Percentiles rank a stretch among this genome's conserved stretches.
These are phyloP conservation scores for Phytomonas francai DNA, from an alignment of 208 protist species.

Conservation along the genomic window DNA sequence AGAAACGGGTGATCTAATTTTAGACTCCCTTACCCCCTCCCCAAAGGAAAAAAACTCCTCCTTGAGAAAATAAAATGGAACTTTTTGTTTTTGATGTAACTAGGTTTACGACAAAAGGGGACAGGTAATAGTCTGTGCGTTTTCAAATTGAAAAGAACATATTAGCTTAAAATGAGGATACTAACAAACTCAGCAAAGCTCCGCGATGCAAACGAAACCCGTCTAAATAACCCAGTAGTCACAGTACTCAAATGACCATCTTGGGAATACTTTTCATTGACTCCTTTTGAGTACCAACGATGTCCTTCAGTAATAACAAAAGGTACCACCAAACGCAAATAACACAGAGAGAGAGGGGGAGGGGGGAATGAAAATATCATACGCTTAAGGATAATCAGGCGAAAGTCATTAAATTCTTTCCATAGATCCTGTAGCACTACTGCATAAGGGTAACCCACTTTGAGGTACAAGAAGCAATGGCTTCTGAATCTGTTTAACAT, in stretches of 20 bases:
- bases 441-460: not conserved
- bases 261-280: not conserved
- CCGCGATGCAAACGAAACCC: not conserved
- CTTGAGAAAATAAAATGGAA: not conserved
- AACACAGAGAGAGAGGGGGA: not conserved
- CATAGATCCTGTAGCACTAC: not conserved
- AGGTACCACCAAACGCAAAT: slow-evolving; percentile 3
- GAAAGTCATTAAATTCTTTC: not conserved
- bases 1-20: not conserved
- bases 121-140: not conserved
- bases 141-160: not conserved
- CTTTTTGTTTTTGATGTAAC: not conserved
- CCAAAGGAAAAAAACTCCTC: not conserved
- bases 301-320: not conserved
- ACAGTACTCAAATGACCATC: not conserved
- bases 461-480: not conserved
- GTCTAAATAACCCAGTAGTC: not conserved
- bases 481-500: not conserved
- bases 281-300: not conserved
- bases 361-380: not conserved
- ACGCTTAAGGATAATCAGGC: not conserved
- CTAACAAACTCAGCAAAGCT: not conserved
- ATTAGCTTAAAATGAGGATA: not conserved
- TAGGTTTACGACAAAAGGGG: not conserved
- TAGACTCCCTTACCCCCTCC: too few species aligned